Percentiles rank a stretch among this genome's conserved stretches.
phyloP scores from a whole-genome alignment of 305 asterid species.

The Petunia hybrid region DNA sequence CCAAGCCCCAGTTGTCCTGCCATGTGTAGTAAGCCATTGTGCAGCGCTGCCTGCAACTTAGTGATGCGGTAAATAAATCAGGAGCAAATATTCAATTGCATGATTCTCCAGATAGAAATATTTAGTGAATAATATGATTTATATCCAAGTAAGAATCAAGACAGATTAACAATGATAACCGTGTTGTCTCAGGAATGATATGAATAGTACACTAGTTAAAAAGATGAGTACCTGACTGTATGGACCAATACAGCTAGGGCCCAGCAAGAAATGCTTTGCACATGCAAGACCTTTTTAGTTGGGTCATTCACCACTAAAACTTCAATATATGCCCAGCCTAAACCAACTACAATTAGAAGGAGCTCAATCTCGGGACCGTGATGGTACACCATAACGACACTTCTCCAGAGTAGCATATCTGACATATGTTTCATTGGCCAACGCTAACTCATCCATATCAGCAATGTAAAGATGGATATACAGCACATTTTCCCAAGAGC shows the following conservation, averaged over 20 bases:
- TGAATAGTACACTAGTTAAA: not conserved
- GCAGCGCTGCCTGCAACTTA: slow-evolving; percentile 75
- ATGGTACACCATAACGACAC: slow-evolving; percentile 94
- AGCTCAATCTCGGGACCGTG: slow-evolving; percentile 90
- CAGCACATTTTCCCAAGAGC: slow-evolving; percentile 90
- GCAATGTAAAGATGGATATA: slow-evolving; percentile 86
- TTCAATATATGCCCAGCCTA: slow-evolving; percentile 87
- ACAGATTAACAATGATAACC: not conserved
- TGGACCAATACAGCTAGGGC: slow-evolving; percentile 99
- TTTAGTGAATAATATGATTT: not conserved
- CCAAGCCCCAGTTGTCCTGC: slow-evolving; percentile 98
- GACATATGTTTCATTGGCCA: slow-evolving; percentile 78
- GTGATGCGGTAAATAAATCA: not conserved
- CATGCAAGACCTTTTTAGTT: slow-evolving; percentile 85
- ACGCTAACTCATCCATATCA: slow-evolving; percentile 73
- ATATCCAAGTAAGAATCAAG: not conserved
- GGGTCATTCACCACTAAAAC: slow-evolving; percentile 77
- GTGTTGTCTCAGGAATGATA: not conserved
- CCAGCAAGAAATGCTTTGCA: slow-evolving; percentile 96
- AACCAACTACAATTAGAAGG: slow-evolving; percentile 79
- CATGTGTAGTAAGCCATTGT: slow-evolving; percentile 77
- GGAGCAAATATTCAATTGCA: slow-evolving; percentile 2
- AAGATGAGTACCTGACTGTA: slow-evolving; percentile 84
- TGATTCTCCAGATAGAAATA: not conserved
- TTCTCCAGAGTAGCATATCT: slow-evolving; percentile 83